phyloP scores from a whole-genome alignment of 257 asterid genomes.

The Solanum boliviense region DNA sequence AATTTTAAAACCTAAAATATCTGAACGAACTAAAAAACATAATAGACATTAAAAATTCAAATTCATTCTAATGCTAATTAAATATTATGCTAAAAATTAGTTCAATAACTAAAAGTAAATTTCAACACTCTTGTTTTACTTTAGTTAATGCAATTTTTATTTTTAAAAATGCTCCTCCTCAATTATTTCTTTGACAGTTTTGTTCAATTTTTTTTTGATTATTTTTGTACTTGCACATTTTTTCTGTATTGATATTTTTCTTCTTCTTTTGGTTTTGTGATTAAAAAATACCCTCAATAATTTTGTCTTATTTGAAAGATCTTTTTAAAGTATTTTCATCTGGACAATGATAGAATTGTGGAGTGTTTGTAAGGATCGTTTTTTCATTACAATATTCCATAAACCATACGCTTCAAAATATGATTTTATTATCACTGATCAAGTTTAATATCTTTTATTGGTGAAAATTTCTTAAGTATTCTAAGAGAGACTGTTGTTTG shows the following conservation, averaged over 20 bases:
- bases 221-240: not conserved
- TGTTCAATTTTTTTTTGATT: not conserved
- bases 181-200: not conserved
- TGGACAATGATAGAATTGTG: not conserved
- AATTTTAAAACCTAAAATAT: not conserved
- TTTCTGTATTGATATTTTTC: not conserved
- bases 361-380: not conserved
- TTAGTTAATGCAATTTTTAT: not conserved
- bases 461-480: too few species aligned
- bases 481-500: not conserved
- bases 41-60: not conserved
- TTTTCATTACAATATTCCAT: not conserved
- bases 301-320: not conserved
- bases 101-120: not conserved
- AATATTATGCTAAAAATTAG: not conserved
- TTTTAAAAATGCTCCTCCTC: not conserved
- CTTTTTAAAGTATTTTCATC: not conserved
- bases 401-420: not conserved
- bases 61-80: not conserved
- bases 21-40: not conserved
- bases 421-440: not conserved
- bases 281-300: too few species aligned
- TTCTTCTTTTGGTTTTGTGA: not conserved
- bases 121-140: not conserved
- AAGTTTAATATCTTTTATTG: too few species aligned